phyloP scores from a whole-genome alignment of 305 asterid species.

The Fraxinus baroniana region DNA sequence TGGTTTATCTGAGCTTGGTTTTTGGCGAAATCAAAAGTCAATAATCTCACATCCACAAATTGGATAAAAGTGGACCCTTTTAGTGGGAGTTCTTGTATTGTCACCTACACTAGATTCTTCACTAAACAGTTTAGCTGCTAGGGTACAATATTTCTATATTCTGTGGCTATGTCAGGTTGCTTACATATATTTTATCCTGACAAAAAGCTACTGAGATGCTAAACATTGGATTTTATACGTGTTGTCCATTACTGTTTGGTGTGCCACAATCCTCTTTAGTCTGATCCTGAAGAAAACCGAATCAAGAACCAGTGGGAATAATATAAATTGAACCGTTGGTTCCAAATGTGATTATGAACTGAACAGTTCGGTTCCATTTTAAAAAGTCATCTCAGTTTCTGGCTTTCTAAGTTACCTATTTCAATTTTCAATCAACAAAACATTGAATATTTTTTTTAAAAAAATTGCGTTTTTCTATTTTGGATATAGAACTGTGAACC shows the following conservation, averaged over 20 bases:
- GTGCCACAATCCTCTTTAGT: background rate
- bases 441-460: background rate
- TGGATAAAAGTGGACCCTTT: background rate
- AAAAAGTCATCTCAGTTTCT: background rate
- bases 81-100: background rate
- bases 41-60: too few relatives aligned
- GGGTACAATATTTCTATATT: background rate
- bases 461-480: background rate
- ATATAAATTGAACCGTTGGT: background rate
- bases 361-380: too few relatives aligned
- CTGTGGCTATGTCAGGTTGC: conserved; percentile 2
- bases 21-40: too few relatives aligned
- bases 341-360: too few relatives aligned
- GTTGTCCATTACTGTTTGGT: background rate
- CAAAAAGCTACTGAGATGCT: background rate
- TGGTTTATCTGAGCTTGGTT: too few relatives aligned
- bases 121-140: conserved; percentile 10
- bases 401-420: background rate
- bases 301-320: background rate
- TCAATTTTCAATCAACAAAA: background rate
- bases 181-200: conserved; percentile 7
- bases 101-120: conserved; percentile 26
- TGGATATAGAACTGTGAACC: background rate
- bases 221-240: conserved; percentile 12
- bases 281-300: background rate